These are phyloP conservation scores for Phytophthora constricta DNA, from an alignment of 352 stramenopile species.

Conservation along the genomic window DNA sequence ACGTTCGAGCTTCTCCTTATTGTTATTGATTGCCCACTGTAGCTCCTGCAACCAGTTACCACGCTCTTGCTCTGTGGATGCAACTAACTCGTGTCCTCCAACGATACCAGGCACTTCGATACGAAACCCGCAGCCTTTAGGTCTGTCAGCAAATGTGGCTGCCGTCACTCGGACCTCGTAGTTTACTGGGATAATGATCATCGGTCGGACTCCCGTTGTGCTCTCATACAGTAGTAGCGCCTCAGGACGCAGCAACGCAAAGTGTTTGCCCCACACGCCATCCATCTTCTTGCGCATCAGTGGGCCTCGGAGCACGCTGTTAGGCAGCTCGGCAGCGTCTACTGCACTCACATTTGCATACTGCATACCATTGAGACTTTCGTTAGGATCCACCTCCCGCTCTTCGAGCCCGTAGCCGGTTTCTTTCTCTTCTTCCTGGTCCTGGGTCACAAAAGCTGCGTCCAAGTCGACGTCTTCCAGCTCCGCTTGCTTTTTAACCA, in stretches of 20 bases:
- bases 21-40: constrained; percentile 67
- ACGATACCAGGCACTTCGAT: constrained; percentile 68
- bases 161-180: constrained; percentile 54
- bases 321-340: constrained; percentile 71
- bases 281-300: constrained; percentile 78
- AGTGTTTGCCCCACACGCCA: constrained; percentile 71
- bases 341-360: constrained; percentile 74
- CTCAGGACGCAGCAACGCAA: constrained; percentile 71
- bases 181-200: constrained; percentile 84
- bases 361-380: constrained; percentile 83
- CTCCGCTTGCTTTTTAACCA: constrained; percentile 80
- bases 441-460: constrained; percentile 26
- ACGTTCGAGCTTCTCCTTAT: constrained; percentile 51
- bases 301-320: constrained; percentile 69
- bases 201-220: constrained; percentile 56
- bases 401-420: constrained; percentile 50
- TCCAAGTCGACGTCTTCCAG: constrained; percentile 74
- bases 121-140: constrained; percentile 62
- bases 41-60: constrained; percentile 83
- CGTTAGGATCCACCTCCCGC: constrained; percentile 24
- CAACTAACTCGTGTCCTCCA: constrained; percentile 65
- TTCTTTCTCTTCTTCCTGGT: constrained; percentile 46
- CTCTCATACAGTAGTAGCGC: constrained; percentile 77
- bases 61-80: constrained; percentile 68
- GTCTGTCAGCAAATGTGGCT: constrained; percentile 57